These are phyloP conservation scores for Colletotrichum neosansevieriae DNA, from an alignment of 2,329 filamentous ascomycete species.

Conservation along the genomic window DNA sequence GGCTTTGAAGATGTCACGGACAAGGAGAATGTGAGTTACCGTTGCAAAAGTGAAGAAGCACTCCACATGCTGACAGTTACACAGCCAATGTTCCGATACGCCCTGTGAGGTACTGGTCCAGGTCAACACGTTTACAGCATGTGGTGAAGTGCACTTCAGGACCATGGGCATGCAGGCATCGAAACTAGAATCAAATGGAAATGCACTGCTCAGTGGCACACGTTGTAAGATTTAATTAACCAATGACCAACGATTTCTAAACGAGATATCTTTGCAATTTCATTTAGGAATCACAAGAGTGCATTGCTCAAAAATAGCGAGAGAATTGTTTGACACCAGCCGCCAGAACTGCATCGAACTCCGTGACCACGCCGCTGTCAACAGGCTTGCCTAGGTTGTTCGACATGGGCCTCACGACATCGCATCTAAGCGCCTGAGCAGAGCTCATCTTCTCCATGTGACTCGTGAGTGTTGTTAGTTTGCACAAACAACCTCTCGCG, in stretches of 20 bases:
- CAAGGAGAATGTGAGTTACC: conserved; percentile 45
- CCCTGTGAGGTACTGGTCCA: conserved; percentile 1
- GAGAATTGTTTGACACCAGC: conserved; percentile 32
- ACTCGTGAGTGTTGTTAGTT: conserved; percentile 55
- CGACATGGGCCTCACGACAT: conserved; percentile 27
- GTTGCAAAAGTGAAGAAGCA: not conserved
- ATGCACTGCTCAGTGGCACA: too few species aligned
- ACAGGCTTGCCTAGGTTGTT: conserved; percentile 39
- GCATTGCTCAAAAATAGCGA: not conserved
- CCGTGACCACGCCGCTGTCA: conserved; percentile 29
- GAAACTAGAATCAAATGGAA: too few species aligned
- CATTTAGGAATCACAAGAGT: too few species aligned
- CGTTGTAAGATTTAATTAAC: too few species aligned
- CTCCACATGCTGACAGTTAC: not conserved
- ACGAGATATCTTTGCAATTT: too few species aligned
- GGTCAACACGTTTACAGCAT: too few species aligned
- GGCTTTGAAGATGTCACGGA: conserved; percentile 56
- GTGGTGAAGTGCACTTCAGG: too few species aligned
- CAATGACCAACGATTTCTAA: too few species aligned
- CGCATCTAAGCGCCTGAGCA: conserved; percentile 37
- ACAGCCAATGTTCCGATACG: conserved; percentile 38
- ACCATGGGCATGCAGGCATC: too few species aligned
- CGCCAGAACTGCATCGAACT: conserved; percentile 33
- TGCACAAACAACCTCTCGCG: conserved; percentile 56
- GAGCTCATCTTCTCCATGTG: conserved; percentile 54